phyloP scores from a whole-genome alignment of 805 yeast species.

The Kluyveromyces dobzhanskii region DNA sequence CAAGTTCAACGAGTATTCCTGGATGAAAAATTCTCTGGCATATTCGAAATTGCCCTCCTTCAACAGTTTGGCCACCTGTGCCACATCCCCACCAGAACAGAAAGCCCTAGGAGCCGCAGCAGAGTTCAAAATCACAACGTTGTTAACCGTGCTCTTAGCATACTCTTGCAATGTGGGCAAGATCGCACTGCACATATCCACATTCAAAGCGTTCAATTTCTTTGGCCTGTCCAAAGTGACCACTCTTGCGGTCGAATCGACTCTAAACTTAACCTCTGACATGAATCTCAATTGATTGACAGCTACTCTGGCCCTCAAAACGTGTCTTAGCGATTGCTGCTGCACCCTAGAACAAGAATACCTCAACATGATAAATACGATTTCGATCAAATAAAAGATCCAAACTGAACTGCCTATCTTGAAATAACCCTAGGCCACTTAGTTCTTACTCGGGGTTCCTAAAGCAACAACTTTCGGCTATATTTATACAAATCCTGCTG shows the following conservation, averaged over 20 bases:
- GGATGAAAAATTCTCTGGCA: constrained; percentile 60
- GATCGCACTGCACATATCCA: constrained; percentile 65
- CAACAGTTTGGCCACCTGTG: constrained; percentile 62
- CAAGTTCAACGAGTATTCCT: constrained; percentile 77
- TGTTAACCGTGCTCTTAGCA: constrained; percentile 56
- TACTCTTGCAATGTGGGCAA: constrained; percentile 70
- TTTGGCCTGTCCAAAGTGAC: constrained; percentile 70
- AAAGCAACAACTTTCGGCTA: too few species aligned
- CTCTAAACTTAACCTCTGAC: constrained; percentile 15
- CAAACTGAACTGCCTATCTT: too few species aligned
- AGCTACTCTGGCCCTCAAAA: not conserved
- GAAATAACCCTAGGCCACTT: too few species aligned
- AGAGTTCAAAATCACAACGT: constrained; percentile 54
- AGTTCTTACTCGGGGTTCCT: too few species aligned
- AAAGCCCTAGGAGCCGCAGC: constrained; percentile 54
- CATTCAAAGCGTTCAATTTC: constrained; percentile 78
- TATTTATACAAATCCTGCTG: too few species aligned
- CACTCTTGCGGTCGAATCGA: constrained; percentile 49
- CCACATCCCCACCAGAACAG: constrained; percentile 96
- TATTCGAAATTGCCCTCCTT: constrained; percentile 35
- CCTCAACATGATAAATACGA: too few species aligned
- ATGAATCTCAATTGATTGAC: constrained; percentile 5
- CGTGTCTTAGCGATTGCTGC: not conserved
- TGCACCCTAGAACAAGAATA: too few species aligned
- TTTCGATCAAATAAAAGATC: too few species aligned